Base-by-base conservation (phyloP, 805 yeast species). In the Yarrowia keelungensis region DNA sequence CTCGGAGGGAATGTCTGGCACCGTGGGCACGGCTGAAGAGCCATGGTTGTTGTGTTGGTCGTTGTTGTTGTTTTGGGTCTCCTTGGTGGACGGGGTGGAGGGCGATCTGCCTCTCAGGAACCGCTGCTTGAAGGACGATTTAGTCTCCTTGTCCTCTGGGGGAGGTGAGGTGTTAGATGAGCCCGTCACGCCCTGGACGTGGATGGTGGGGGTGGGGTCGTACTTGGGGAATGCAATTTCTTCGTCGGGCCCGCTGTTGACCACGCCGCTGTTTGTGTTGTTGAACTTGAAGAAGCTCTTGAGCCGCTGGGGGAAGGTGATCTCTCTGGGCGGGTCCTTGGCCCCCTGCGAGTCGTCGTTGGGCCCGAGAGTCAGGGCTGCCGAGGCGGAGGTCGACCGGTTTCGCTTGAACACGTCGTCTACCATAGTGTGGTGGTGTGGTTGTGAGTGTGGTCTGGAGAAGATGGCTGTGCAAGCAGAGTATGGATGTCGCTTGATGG, bases 211-310 rank as follows among this genome's bases (percentile, higher is more conserved):
- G 58, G 69, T 10, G 16, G 67, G 51, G 64, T 66, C 67, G 43
- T 59, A 47, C 11, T 35, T 49, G 42, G 69, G 69, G 58, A 67
- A 67, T 61, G 68, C 69, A 46, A 67, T 59, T 46, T 47, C 68
- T 26, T 61, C 69, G 32, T 54, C 67, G 64, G 53, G 42, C 51
- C 32, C 38, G 50, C 22, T 12, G 58, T 54, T 26, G 51, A 11
- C 16, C 16, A 14, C 51, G 53, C 38, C 38, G 53, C 53, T 39
- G 46, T 26, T 50, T n/a, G 73, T 71, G 54, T 73, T 74, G 54
- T 71, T 73, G 71, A 77, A 76, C 69, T 74, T 73, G 70, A 77
- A 77, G 67, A 77, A 71, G 68, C 70, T 75, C 65, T 75, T 74
- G 49, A 77, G 72, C 59, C 74, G 72, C 71, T 72, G 76, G n/a